Conservation (phyloP, 495 filamentous ascomycete species). For the Penicillium robsamsonii region DNA sequence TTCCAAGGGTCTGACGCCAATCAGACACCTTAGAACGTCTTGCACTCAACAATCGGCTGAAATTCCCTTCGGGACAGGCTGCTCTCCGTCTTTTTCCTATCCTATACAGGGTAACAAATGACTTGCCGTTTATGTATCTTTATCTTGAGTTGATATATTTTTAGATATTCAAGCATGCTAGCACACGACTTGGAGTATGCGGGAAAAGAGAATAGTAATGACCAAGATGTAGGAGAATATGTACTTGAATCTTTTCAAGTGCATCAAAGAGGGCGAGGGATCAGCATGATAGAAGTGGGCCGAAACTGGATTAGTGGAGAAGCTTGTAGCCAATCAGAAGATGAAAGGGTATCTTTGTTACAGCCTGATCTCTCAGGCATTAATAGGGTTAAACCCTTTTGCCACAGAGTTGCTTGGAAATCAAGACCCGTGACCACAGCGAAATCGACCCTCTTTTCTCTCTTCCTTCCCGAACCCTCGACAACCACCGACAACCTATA, state of each 20-base stretch:
- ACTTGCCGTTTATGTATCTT: neutral
- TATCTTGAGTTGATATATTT: neutral
- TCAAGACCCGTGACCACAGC: conserved; percentile 41
- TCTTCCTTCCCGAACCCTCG: conserved; percentile 37
- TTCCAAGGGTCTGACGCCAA: no score
- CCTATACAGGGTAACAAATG: neutral
- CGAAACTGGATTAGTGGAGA: neutral
- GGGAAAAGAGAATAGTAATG: neutral
- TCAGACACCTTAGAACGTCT: no score
- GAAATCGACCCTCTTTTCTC: conserved; percentile 30
- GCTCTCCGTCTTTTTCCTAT: no score
- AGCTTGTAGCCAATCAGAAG: conserved; percentile 4
- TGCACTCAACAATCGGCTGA: no score
- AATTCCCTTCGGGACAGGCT: no score
- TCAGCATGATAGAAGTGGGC: neutral
- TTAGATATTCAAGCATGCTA: neutral
- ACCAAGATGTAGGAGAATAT: no score
- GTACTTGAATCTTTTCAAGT: no score
- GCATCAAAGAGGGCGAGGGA: neutral
- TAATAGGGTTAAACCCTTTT: conserved; percentile 49
- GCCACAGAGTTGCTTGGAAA: conserved; percentile 52
- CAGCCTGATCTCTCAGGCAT: conserved; percentile 31
- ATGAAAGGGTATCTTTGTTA: conserved; percentile 15
- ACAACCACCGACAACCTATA: conserved; percentile 43
- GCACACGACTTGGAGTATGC: neutral